Evolutionary conservation across 768 basidiomycete genomes (phyloP), one percentile per base, ranked within the genome.

Genomic region (Suillus americanus): DNA sequence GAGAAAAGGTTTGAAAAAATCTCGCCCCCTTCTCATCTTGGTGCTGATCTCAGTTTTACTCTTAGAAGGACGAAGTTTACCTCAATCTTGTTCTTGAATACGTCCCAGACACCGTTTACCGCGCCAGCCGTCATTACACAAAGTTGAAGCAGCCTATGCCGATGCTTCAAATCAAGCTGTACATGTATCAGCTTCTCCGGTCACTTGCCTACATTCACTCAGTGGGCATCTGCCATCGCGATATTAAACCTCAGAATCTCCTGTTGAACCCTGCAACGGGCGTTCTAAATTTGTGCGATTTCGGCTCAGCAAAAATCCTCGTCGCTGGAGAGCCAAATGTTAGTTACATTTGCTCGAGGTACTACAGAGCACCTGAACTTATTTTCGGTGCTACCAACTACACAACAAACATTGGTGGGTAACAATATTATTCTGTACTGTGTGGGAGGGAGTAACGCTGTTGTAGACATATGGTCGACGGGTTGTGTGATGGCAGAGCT

Each of bases 141-240:
- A 99, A 99, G 80, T 92, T 99, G 80, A 99, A 99, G 83, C 97
- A 99, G 77, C 93, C 94, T 65, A 99, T 99, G 97, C 97, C 97
- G 37, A 98, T 95, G 89, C 88, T 97, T 61, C 97, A 99, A 82
- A 96, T 99, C 84, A 99, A 99, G 83, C 81, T 99, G 73, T 99
- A 99, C 84, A 99, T 98, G 96, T 97, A 98, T 80, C 94, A 99
- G 80, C 92, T 99, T 71, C 84, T 99, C 68, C 94, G 97, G 66
- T 99, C 97, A 18, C 85, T 99, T 66, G 95, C 97, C 69, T 99
- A 99, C 85, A 99, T 99, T 77, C 97, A 99, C 76, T 98, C 95
- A 23, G 94, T 99, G 70, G 97, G 97, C 73, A 99, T 99, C 72
- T 99, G 97, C 78, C 97, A 99, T 81, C 92, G 97, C 73, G 97